Conservation (phyloP, 306 rosid genomes). For the Trifolium repens region DNA sequence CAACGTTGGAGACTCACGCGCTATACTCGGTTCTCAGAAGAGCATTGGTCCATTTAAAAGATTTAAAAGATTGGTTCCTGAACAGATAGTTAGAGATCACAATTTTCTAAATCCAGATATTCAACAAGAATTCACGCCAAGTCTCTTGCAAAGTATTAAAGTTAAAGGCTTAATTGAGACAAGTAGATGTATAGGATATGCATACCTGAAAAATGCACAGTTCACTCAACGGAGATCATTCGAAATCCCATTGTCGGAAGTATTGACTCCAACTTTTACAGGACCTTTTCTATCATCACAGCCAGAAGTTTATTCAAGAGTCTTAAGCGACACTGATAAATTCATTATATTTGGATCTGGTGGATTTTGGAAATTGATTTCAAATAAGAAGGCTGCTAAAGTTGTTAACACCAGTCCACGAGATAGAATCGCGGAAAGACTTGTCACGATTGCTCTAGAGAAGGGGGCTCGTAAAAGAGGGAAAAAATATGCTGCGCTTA, state of each 20-base stretch:
- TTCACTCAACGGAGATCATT: neutral
- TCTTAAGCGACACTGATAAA: neutral
- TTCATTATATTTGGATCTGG: conserved; percentile 9
- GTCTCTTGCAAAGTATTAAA: no score
- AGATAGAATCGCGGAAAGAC: neutral
- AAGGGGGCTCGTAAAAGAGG: neutral
- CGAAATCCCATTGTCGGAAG: neutral
- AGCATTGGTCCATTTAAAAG: neutral
- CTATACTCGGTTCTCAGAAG: neutral
- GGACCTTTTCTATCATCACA: neutral
- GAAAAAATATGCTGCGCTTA: neutral
- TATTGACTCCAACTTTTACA: neutral
- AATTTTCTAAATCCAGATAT: neutral
- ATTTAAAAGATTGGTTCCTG: neutral
- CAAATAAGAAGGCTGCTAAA: neutral
- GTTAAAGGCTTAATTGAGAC: neutral
- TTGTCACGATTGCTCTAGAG: neutral
- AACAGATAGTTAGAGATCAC: neutral
- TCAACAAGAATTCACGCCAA: neutral
- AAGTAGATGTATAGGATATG: neutral
- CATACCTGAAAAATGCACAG: neutral
- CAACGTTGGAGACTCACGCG: neutral
- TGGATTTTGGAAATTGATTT: neutral
- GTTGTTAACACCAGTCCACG: neutral
- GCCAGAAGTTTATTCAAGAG: conserved; percentile 10